Evolutionary conservation across 768 basidiomycete species (phyloP), one percentile per base, ranked within the genome.

Genomic region (Tulasnella sp.): DNA sequence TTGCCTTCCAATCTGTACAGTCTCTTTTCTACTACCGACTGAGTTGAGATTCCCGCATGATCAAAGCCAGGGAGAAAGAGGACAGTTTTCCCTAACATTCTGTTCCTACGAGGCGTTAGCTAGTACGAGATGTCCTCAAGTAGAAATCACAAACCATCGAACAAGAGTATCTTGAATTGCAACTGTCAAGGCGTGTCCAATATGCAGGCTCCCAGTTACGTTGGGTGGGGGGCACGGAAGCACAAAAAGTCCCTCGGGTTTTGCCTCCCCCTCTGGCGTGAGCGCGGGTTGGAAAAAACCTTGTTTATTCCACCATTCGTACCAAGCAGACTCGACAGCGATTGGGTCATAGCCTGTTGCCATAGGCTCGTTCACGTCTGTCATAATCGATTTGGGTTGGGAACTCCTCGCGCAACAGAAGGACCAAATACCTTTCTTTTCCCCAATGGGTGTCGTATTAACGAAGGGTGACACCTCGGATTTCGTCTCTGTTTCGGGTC

Each of bases 11-110:
- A 69, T 71, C 94, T 99, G 73, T 79, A 85, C 32, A 98, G 66
- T 15, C 92, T 78, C 68, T 90, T 91, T 69, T 98, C 96, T 1
- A 98, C 94, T 14, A 99, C 94, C 42, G 88, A 88, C 70, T 99
- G 96, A 0, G 96, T 98, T 0, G 93, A 93, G 60, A 99, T 98
- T 57, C 94, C 93, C 0, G 96, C 96, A 65, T 99, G 96, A 69
- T 99, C 96, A 66, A 93, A 99, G 14, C 96, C 96, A 0, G 96
- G 96, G 2, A 83, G 79, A 65, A 85, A 98, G 0, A 98, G 74
- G 0, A 86, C 84, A 8, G 88, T 89, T 70, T 83, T 87, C 1
- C 94, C 94, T 37, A 85, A 72, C 96, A 98, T 99, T 32, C 94
- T 89, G 68, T 92, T 90, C 90, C 88, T 91, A 55, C 15, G 14